Evolutionary conservation across 1,139 yeast species (phyloP), one percentile per base, ranked within the genome.

Genomic region (Geotrichum cucujoidarum): DNA sequence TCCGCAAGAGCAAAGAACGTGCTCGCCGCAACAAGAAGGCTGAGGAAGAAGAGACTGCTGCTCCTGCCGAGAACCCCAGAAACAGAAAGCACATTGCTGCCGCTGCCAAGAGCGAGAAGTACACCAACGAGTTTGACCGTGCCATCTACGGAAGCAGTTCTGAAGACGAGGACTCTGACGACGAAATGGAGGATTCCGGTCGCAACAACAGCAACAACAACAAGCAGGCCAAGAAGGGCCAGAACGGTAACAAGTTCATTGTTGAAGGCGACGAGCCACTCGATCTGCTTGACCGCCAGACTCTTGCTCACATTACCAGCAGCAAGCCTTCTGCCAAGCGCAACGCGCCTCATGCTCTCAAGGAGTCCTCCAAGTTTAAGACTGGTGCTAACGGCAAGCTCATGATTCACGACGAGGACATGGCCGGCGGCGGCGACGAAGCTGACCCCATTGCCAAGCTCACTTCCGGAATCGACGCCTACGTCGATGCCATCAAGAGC

Each of bases 401-500:
- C 33, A 55, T 70, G 31, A 59, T 70, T 46, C 60, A 60, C 45
- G 65, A 74, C 17, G 59, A 60, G 40, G 65, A 60, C 17, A 55
- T 51, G 8, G 16, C 11, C 43, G 21, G 10, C 21, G 29, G 11
- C 57, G 52, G n/a, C 59, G 58, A 6, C 61, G 64, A 59, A 67
- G 69, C 74, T 65, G 85, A 83, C 39, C 78, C 77, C 57, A 62
- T 78, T 49, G 78, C 79, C 52, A 74, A 72, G 52, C 66, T 66
- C 8, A 72, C 68, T 34, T 64, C 61, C n/a, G 94, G 95, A 22
- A 78, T 90, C 55, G 87, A 87, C 64, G 97, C 97, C 1, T 92
- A 92, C 64, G 78, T 89, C 58, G 96, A 88, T 56, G 98, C 97
- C 11, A 88, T 92, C 34, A 83, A 80, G 65, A 87, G 83, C 59